Conservation (phyloP, 768 basidiomycete genomes). For the Lactifluus rugatus region DNA sequence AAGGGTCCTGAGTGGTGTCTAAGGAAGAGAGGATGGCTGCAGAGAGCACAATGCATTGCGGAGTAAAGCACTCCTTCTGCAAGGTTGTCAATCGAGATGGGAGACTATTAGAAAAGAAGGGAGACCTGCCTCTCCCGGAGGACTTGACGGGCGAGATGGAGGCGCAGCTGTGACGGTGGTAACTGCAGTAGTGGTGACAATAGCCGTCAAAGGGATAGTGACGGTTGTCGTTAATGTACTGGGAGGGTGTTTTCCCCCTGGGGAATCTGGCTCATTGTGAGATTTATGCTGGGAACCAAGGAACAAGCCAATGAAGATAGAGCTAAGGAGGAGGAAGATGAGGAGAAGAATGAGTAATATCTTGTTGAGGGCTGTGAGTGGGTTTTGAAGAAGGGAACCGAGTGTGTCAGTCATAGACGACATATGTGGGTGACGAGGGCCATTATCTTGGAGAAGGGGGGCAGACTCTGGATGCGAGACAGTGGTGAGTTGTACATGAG, state of each 20-base stretch:
- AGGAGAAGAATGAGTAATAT: conserved; percentile 68
- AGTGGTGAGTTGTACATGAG: not conserved
- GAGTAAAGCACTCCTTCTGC: conserved; percentile 61
- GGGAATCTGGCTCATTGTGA: conserved; percentile 35
- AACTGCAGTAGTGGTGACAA: conserved; percentile 31
- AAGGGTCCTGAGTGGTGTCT: conserved; percentile 80
- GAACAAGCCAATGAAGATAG: conserved; percentile 89
- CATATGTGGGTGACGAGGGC: conserved; percentile 22
- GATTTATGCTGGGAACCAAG: conserved; percentile 80
- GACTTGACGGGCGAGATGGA: conserved; percentile 31
- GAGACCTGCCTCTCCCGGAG: conserved; percentile 34
- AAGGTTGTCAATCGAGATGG: not conserved
- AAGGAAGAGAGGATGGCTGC: conserved; percentile 73
- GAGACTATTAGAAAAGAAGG: not conserved
- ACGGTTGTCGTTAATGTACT: conserved; percentile 33
- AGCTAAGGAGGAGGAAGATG: conserved; percentile 68
- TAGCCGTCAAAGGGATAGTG: conserved; percentile 30
- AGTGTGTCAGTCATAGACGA: conserved; percentile 39
- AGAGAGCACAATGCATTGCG: conserved; percentile 75
- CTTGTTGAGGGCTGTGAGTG: conserved; percentile 76
- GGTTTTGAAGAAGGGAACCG: conserved; percentile 55
- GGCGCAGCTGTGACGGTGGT: conserved; percentile 26
- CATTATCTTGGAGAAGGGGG: conserved; percentile 48
- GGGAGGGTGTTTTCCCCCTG: conserved; percentile 31
- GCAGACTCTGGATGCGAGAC: conserved; percentile 41